Conservation (phyloP, 2,329 filamentous ascomycete genomes). For the Neonectria faginata region DNA sequence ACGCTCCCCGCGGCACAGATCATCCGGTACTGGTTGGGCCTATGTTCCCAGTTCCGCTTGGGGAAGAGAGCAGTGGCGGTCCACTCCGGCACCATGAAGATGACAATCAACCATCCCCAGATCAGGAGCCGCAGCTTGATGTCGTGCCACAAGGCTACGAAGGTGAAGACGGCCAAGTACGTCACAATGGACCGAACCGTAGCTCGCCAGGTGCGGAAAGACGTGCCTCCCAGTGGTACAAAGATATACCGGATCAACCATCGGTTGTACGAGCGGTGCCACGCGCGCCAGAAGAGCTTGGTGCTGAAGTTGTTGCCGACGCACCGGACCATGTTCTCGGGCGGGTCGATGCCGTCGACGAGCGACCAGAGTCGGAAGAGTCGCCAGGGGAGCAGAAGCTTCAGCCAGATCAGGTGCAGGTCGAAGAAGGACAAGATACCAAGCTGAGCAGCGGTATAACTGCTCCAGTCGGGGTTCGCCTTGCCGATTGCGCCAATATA, state of each 20-base stretch:
- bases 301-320: constrained; percentile 95
- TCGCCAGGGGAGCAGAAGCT: constrained; percentile 96
- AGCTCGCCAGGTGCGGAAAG: constrained; percentile 58
- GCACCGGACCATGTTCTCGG: constrained; percentile 98
- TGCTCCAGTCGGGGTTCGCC: constrained; percentile 79
- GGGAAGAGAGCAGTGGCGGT: constrained; percentile 80
- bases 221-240: constrained; percentile 84
- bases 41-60: constrained; percentile 73
- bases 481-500: constrained; percentile 95
- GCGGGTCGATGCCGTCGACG: constrained; percentile 90
- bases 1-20: constrained; percentile 85
- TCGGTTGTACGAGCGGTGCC: constrained; percentile 95
- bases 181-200: constrained; percentile 74
- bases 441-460: constrained; percentile 88
- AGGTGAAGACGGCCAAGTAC: constrained; percentile 89
- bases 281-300: constrained; percentile 92
- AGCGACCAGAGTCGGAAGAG: constrained; percentile 98
- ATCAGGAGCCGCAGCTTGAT: constrained; percentile 90
- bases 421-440: constrained; percentile 95
- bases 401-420: constrained; percentile 97
- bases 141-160: constrained; percentile 98
- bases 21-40: constrained; percentile 80
- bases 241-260: constrained; percentile 97
- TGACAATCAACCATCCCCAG: constrained; percentile 96
- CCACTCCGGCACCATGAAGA: constrained; percentile 94